Conservation (phyloP, 1,284 basidiomycete species). For the Thecaphora thlaspeos region DNA sequence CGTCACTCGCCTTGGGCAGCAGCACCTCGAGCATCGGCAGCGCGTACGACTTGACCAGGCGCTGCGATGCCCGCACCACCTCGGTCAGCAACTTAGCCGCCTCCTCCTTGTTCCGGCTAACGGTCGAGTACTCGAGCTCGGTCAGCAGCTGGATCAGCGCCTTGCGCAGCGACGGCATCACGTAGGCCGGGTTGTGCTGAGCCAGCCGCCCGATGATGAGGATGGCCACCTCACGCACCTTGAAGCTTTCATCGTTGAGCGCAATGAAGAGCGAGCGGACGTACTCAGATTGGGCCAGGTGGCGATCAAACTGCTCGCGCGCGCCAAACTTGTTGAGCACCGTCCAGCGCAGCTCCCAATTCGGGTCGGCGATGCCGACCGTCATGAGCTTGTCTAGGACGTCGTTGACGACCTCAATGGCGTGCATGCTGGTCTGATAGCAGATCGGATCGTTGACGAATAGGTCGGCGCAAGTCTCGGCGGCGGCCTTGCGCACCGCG, state of each 20-base stretch:
- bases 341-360: constrained; percentile 47
- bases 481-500: constrained; percentile 86
- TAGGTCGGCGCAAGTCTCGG: constrained; percentile 84
- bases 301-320: constrained; percentile 91
- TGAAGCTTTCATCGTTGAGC: constrained; percentile 93
- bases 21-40: constrained; percentile 92
- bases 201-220: constrained; percentile 89
- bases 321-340: constrained; percentile 86
- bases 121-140: constrained; percentile 93
- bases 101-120: constrained; percentile 72
- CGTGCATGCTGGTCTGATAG: constrained; percentile 91
- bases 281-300: constrained; percentile 97
- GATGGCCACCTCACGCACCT: constrained; percentile 87
- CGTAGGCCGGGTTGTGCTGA: constrained; percentile 94
- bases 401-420: constrained; percentile 96
- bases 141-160: constrained; percentile 94
- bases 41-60: constrained; percentile 93
- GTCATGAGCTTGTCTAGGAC: constrained; percentile 95
- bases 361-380: constrained; percentile 92
- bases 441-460: constrained; percentile 92
- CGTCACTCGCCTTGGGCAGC: constrained; percentile 80
- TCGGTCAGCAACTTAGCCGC: constrained; percentile 54
- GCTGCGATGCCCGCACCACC: constrained; percentile 70
- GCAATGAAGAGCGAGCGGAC: constrained; percentile 96
- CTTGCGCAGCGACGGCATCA: constrained; percentile 95